Evolutionary conservation across 2,329 filamentous ascomycete genomes (phyloP).

Genomic region (Beauveria asiatica): DNA sequence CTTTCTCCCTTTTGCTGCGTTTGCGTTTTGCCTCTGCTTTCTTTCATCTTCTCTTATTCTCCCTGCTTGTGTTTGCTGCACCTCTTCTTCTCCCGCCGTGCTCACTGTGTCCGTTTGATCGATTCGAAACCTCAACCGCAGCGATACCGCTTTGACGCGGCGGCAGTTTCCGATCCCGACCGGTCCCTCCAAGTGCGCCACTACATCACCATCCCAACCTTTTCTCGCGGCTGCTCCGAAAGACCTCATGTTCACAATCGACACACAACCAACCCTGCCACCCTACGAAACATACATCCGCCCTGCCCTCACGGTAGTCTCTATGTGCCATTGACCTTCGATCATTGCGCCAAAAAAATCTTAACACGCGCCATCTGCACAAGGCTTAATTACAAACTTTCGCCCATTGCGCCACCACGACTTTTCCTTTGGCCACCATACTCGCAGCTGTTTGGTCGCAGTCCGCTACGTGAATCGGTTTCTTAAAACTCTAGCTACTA

Average conservation of each 20-base stretch:
- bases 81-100: neutral
- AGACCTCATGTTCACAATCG: constrained; percentile 4
- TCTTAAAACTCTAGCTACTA: neutral
- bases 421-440: neutral
- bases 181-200: no score
- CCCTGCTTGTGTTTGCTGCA: neutral
- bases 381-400: neutral
- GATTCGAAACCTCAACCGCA: neutral
- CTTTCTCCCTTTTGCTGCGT: neutral
- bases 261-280: neutral
- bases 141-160: neutral
- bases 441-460: neutral
- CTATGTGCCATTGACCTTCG: neutral
- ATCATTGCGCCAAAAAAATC: neutral
- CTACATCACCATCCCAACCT: neutral
- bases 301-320: neutral
- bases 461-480: neutral
- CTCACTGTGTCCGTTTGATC: neutral
- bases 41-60: neutral
- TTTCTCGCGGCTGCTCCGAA: neutral
- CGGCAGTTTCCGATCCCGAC: no score
- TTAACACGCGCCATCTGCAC: neutral
- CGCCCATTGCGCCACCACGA: neutral
- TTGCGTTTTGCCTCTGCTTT: neutral
- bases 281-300: neutral